Evolutionary conservation across 2,329 filamentous ascomycete species (phyloP).

Genomic region (Ophiostoma sp.): DNA sequence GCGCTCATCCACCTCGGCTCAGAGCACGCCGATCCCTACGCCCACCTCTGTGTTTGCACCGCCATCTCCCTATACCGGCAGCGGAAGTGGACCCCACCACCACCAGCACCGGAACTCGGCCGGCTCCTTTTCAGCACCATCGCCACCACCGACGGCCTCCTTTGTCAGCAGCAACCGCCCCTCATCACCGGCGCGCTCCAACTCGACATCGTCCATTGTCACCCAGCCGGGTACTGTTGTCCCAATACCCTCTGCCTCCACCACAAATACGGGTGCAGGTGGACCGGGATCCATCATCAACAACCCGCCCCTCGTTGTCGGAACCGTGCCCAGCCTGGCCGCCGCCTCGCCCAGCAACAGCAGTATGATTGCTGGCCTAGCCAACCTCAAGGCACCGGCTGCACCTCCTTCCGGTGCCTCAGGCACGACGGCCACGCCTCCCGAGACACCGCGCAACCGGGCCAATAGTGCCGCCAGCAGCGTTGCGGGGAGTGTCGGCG

Average conservation of each 20-base stretch:
- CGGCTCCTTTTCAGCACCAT: conserved; percentile 59
- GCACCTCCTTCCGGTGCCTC: not conserved
- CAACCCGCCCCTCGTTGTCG: conserved; percentile 76
- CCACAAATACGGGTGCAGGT: not conserved
- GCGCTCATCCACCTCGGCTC: conserved; percentile 49
- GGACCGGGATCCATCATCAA: conserved; percentile 54
- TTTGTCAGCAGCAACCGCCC: conserved; percentile 65
- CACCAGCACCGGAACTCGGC: conserved; percentile 60
- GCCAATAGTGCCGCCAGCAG: conserved; percentile 52
- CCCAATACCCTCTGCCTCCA: conserved; percentile 32
- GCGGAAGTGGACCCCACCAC: conserved; percentile 24
- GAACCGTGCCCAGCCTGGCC: conserved; percentile 73
- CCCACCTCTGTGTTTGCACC: conserved; percentile 65
- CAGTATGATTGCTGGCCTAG: conserved; percentile 2
- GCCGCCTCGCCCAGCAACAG: conserved; percentile 58
- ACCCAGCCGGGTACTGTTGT: conserved; percentile 55
- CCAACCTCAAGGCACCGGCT: not conserved
- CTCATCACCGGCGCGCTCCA: conserved; percentile 79
- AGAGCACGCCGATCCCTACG: conserved; percentile 70
- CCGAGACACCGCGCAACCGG: conserved; percentile 75
- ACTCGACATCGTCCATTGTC: conserved; percentile 76
- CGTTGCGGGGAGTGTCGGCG: conserved; percentile 49
- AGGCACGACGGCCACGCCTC: conserved; percentile 63
- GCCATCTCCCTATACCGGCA: conserved; percentile 55
- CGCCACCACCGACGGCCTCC: conserved; percentile 54